Evolutionary conservation across 176 grass and related monocot species (phyloP).

Genomic region (Pharus latifolius): DNA sequence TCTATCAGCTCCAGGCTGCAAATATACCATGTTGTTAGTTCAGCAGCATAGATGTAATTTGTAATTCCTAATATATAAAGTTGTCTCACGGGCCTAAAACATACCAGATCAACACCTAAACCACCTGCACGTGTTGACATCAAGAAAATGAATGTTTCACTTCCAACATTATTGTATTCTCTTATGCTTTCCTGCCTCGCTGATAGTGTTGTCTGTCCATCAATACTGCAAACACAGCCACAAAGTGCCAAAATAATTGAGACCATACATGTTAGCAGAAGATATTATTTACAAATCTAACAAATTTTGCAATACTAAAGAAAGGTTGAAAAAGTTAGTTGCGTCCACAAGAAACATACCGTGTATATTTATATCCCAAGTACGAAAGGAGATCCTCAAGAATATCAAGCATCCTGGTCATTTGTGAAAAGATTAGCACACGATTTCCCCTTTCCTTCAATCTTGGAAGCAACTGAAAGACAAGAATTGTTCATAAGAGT

Average conservation of each 20-base stretch:
- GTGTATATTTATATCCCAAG: slow-evolving; percentile 32
- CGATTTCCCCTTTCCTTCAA: slow-evolving; percentile 61
- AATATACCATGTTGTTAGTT: neutral
- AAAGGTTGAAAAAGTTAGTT: neutral
- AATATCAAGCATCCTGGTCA: slow-evolving; percentile 65
- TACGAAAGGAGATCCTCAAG: slow-evolving; percentile 43
- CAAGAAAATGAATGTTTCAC: slow-evolving; percentile 64
- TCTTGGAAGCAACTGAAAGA: slow-evolving; percentile 47
- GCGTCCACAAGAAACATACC: slow-evolving; percentile 24
- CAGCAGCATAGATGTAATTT: neutral
- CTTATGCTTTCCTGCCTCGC: slow-evolving; percentile 58
- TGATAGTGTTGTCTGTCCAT: slow-evolving; percentile 51
- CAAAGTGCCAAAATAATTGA: neutral
- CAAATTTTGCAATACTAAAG: neutral
- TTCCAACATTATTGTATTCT: slow-evolving; percentile 56
- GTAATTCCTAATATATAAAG: neutral
- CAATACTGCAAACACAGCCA: slow-evolving; percentile 36
- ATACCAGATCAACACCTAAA: slow-evolving; percentile 61
- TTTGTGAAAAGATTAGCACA: slow-evolving; percentile 64
- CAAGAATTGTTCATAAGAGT: neutral
- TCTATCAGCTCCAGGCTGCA: slow-evolving; percentile 56
- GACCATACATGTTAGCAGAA: neutral
- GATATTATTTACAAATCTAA: neutral
- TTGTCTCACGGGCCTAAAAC: neutral
- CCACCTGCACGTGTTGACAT: slow-evolving; percentile 69